Percentiles rank a stretch among this genome's conserved stretches.
Evolutionary conservation across 2,329 filamentous ascomycete genomes (phyloP).

Genomic region (Diaporthe capsici): DNA sequence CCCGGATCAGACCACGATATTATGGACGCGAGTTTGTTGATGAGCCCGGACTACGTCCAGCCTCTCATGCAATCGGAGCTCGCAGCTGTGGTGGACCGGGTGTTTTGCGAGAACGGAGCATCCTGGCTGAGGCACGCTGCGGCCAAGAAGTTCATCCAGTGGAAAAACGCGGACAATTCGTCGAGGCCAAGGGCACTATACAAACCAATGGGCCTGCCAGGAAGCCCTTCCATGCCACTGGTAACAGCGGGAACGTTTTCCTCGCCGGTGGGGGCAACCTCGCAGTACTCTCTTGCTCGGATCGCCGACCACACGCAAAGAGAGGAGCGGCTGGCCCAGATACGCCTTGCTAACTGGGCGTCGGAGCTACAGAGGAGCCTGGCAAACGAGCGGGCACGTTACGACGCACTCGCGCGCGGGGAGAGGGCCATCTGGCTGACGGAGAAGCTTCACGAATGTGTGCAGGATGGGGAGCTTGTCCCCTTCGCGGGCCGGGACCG

Average conservation of each 20-base stretch:
- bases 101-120: constrained; percentile 85
- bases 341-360: constrained; percentile 87
- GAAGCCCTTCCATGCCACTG: constrained; percentile 34
- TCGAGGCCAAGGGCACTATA: constrained; percentile 53
- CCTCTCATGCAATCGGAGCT: constrained; percentile 86
- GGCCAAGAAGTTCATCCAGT: constrained; percentile 84
- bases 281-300: constrained; percentile 71
- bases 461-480: constrained; percentile 74
- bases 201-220: constrained; percentile 49
- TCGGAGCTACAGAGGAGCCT: constrained; percentile 83
- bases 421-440: constrained; percentile 80
- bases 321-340: constrained; percentile 55
- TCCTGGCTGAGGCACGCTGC: constrained; percentile 86
- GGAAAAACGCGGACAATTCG: constrained; percentile 63
- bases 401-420: constrained; percentile 71
- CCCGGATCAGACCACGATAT: constrained; percentile 79
- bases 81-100: constrained; percentile 73
- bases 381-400: constrained; percentile 79
- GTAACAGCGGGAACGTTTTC: constrained; percentile 42
- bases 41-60: constrained; percentile 91
- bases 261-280: constrained; percentile 50
- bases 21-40: constrained; percentile 94
- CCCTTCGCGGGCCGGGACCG: constrained; percentile 52
- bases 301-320: constrained; percentile 61
- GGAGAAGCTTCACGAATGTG: constrained; percentile 75